Evolutionary conservation across 1,139 yeast species (phyloP), one percentile per base, ranked within the genome.

Genomic region (Hyphopichia wangnamkhiaoensis): DNA sequence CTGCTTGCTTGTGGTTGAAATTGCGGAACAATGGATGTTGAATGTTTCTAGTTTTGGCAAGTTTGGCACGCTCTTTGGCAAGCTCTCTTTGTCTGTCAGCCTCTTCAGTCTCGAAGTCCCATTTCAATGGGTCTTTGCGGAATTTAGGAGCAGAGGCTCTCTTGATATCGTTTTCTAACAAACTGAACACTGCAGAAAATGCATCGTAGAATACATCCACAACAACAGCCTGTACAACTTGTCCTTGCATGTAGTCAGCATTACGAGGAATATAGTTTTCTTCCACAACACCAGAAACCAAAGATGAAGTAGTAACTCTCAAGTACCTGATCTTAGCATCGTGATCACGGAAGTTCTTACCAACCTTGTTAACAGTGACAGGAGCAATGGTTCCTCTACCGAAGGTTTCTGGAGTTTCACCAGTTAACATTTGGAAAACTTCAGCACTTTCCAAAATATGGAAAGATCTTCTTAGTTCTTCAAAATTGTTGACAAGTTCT

Each of bases 1-100:
- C 98, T 0, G 99, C 98, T 66, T 93, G 97, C 45, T 75, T 76
- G 45, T 85, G 79, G 53, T 81, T 87, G 69, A 91, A 84, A 46
- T 87, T 84, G 50, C 81, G 86, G 75, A 88, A 93, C 56, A 86
- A 78, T 33, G 97, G 96, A 68, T 93, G 99, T 58, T 90, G 94
- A 52, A 93, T 79, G 48, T 88, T 85, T 58, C 96, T 76, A n/a
- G 72, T 65, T 47, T 66, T 71, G 10, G 76, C 73, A 37, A 64
- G 61, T 54, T 84, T 69, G 47, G 80, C 80, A 49, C 82, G 74
- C 58, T 76, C 80, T 42, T 76, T 77, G 26, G 80, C 79, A 42
- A 69, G 65, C 53, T 84, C 91, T 35, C 64, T 69, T 38, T 71
- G 76, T 25, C 68, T 61, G 58, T 93, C 98, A 16, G 65, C 70